phyloP scores from a whole-genome alignment of 805 yeast genomes.

The Saccharomyces paradoxus region DNA sequence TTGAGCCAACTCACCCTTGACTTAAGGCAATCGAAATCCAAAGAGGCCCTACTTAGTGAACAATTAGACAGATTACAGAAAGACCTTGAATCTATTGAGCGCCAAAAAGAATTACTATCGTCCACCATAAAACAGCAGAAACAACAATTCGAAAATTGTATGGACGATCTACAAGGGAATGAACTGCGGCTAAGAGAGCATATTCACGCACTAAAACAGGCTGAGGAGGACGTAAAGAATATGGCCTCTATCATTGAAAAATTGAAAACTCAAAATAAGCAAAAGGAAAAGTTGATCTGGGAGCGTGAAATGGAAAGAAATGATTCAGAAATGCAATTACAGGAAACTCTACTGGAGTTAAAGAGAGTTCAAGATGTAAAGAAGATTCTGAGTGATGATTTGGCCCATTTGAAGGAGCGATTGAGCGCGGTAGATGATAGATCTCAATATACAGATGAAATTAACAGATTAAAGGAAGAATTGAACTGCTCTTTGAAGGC shows the following conservation, averaged over 20 bases:
- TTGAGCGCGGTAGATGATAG: conserved; percentile 35
- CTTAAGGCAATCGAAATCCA: conserved; percentile 32
- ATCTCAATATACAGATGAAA: conserved; percentile 42
- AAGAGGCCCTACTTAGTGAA: conserved; percentile 33
- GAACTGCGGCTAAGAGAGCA: conserved; percentile 59
- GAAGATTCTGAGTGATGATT: conserved; percentile 47
- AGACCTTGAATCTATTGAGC: conserved; percentile 46
- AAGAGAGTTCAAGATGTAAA: conserved; percentile 42
- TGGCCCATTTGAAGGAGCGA: conserved; percentile 43
- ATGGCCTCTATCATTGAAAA: conserved; percentile 48
- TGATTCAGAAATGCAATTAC: conserved; percentile 46
- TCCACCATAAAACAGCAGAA: conserved; percentile 55
- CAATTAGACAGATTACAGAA: conserved; percentile 42
- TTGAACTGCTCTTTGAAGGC: conserved; percentile 47
- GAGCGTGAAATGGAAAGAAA: conserved; percentile 44
- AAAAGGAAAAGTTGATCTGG: conserved; percentile 47
- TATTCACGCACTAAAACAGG: conserved; percentile 37
- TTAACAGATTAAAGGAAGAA: conserved; percentile 46
- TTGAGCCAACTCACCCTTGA: conserved; percentile 39
- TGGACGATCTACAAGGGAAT: conserved; percentile 64
- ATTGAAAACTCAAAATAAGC: conserved; percentile 42
- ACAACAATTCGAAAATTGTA: conserved; percentile 65
- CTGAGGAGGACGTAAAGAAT: conserved; percentile 45
- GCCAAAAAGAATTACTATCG: conserved; percentile 49
- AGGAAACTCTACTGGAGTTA: conserved; percentile 48